Conservation (phyloP, 352 stramenopile genomes). For the Achlya hypogyna region DNA sequence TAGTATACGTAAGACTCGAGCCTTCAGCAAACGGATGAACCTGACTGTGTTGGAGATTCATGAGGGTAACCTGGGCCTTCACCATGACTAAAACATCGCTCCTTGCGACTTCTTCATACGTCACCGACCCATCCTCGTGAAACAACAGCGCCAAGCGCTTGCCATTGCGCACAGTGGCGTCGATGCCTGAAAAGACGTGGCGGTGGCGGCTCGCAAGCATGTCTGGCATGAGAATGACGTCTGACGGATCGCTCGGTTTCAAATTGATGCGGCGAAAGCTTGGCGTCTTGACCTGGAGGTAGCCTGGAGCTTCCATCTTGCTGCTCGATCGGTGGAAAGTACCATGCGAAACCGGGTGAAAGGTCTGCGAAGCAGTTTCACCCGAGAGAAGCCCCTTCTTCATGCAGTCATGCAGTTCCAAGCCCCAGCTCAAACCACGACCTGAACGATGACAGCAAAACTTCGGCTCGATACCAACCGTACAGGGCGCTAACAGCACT, state of each 20-base stretch:
- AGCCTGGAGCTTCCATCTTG: neutral
- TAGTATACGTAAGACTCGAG: no score
- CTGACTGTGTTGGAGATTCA: neutral
- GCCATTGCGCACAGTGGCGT: neutral
- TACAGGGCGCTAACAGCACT: no score
- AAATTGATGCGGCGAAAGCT: neutral
- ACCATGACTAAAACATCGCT: neutral
- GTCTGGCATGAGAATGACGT: neutral
- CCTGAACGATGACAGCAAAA: no score
- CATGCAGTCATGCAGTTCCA: no score
- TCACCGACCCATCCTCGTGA: neutral
- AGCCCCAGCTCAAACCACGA: no score
- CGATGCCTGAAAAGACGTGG: neutral
- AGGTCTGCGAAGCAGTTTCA: no score
- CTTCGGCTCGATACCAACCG: no score
- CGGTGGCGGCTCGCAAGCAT: constrained; percentile 1
- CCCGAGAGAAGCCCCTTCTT: no score
- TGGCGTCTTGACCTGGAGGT: neutral
- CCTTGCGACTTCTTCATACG: neutral
- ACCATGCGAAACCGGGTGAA: no score
- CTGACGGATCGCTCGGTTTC: neutral
- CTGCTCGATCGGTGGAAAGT: no score
- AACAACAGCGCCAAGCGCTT: constrained; percentile 1
- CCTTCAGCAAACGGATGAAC: neutral
- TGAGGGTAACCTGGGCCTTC: neutral